A percentile compares a stretch with the other conserved stretches of the same genome.
These are phyloP conservation scores for Xylariales sp. DNA, from an alignment of 2,329 filamentous ascomycete species.

Conservation along the genomic window DNA sequence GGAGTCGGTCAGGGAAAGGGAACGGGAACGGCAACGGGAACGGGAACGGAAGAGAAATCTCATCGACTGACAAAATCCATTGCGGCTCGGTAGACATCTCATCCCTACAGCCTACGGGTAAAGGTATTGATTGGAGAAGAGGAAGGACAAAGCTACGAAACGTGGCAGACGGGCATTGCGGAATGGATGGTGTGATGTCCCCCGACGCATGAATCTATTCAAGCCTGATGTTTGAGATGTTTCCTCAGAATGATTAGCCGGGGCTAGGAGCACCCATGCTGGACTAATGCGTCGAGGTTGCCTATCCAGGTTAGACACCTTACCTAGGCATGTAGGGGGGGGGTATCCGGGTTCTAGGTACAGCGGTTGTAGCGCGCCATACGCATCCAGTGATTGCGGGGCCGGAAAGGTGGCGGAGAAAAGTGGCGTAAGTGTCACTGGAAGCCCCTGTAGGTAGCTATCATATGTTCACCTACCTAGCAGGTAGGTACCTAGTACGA, in stretches of 20 bases:
- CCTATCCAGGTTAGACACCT: not conserved
- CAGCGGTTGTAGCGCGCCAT: too few relatives aligned
- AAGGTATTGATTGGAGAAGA: slow-evolving; percentile 7
- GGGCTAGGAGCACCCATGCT: slow-evolving; percentile 17
- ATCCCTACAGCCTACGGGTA: slow-evolving; percentile 26
- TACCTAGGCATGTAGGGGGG: not conserved
- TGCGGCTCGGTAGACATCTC: slow-evolving; percentile 61
- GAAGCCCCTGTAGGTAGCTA: too few relatives aligned
- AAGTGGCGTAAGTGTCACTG: not conserved
- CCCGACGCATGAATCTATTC: slow-evolving; percentile 32
- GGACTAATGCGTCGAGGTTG: not conserved
- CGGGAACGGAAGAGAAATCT: not conserved
- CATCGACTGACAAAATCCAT: slow-evolving; percentile 67
- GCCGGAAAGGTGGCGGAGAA: not conserved
- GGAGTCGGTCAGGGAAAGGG: not conserved
- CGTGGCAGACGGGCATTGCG: slow-evolving; percentile 17
- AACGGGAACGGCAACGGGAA: not conserved
- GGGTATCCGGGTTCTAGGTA: too few relatives aligned
- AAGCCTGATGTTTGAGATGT: slow-evolving; percentile 37
- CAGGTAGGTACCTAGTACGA: too few relatives aligned
- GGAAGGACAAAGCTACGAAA: not conserved
- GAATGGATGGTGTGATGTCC: not conserved
- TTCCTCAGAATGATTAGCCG: slow-evolving; percentile 33
- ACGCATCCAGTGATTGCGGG: not conserved
- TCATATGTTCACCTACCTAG: too few relatives aligned